Evolutionary conservation across 169 alveolate species (phyloP).

Genomic region (Plasmodium fragile): DNA sequence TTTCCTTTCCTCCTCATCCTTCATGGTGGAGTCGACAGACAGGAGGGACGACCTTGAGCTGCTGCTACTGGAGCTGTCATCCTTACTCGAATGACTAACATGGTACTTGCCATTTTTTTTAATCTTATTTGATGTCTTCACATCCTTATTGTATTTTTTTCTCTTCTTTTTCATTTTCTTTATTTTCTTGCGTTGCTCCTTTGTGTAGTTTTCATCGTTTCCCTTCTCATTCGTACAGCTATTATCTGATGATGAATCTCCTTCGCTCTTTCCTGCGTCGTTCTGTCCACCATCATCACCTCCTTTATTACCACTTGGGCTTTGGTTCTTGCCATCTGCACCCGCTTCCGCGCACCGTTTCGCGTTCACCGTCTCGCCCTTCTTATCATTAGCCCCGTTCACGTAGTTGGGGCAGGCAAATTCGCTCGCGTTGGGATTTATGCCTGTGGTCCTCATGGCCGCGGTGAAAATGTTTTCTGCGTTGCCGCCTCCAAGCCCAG

Average conservation of each 20-base stretch:
- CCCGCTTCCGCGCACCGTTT: neutral
- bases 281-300: neutral
- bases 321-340: neutral
- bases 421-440: neutral
- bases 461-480: neutral
- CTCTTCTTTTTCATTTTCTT: slow-evolving; percentile 27
- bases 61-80: slow-evolving; percentile 8
- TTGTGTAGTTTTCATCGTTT: neutral
- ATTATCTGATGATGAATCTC: neutral
- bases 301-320: neutral
- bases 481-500: neutral
- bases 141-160: slow-evolving; percentile 1
- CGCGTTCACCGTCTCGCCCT: neutral
- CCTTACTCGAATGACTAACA: neutral
- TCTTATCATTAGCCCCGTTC: neutral
- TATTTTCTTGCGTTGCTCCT: neutral
- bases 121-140: slow-evolving; percentile 6
- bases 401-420: neutral
- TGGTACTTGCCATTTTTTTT: neutral
- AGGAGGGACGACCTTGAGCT: slow-evolving; percentile 7
- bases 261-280: neutral
- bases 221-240: neutral
- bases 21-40: neutral
- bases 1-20: slow-evolving; percentile 2
- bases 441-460: slow-evolving; percentile 1